Evolutionary conservation across 2,329 filamentous ascomycete species (phyloP), one percentile per base, ranked within the genome.

Genomic region (Cladosporium sp.): DNA sequence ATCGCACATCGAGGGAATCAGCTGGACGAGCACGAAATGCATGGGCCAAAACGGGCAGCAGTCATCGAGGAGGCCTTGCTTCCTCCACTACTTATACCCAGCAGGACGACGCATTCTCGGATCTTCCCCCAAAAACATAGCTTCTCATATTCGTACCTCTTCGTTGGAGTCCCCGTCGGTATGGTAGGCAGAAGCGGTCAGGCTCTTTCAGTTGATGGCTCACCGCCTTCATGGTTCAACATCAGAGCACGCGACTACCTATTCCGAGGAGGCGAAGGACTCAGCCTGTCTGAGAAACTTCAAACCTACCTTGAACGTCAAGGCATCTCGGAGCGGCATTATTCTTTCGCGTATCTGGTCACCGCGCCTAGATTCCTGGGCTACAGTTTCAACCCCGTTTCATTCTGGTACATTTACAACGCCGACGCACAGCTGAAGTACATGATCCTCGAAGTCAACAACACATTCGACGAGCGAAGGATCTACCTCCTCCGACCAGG

Each of bases 361-460:
- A 90, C 87, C 2, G 84, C 85, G 3, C 80, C 86, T 4, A 77
- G 77, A 24, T 85, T 89, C 54, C 64, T 88, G 5, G 83, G 84
- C 3, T 87, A 86, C 61, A 79, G 80, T 18, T 89, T 88, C 68
- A 90, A 89, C 58, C 85, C 85, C 0, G 83, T 86, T 2, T 89
- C 85, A 0, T 87, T 90, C 60, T 91, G 86, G 85, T 89, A 89
- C 57, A 75, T 91, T 2, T 90, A 91, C 63, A 78, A 82, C 11
- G 57, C 68, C 0, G 67, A 79, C 7, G 77, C 77, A 51, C 67
- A 75, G 5, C 72, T 90, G 12, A 77, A 73, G 19, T 82, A 82
- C 50, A 82, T 89, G 68, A 74, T 91, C 1, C 63, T 88, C 1
- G 86, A 91, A 64, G 84, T 89, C 40, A 88, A 88, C 67, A 89